Percentiles rank a stretch among this genome's conserved stretches.
phyloP scores from a whole-genome alignment of 2,329 filamentous ascomycete species.

The Scedosporium boydii region DNA sequence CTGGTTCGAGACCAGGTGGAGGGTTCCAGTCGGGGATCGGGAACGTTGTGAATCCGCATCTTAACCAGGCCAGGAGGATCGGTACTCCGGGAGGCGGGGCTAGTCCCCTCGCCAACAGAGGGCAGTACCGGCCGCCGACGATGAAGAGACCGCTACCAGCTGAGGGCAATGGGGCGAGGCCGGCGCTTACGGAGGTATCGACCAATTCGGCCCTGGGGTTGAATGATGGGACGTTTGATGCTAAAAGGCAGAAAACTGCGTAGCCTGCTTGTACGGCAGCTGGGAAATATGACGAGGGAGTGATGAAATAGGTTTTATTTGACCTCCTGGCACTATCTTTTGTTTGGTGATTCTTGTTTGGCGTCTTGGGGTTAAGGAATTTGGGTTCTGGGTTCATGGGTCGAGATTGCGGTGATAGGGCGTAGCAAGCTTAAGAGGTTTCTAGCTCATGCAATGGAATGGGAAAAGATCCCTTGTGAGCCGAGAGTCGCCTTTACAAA shows the following conservation, averaged over 20 bases:
- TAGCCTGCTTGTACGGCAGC: conserved; percentile 13
- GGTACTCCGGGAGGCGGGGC: conserved; percentile 43
- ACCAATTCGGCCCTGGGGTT: conserved; percentile 26
- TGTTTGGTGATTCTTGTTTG: not conserved
- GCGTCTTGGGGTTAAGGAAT: not conserved
- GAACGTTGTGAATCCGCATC: conserved; percentile 40
- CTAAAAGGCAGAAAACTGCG: conserved; percentile 42
- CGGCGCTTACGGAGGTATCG: conserved; percentile 41
- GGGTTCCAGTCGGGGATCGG: conserved; percentile 22
- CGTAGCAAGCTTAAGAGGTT: no score
- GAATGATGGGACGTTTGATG: conserved; percentile 26
- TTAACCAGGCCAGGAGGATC: conserved; percentile 47
- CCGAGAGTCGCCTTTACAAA: not conserved
- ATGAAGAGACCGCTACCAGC: conserved; percentile 40
- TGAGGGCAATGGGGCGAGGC: conserved; percentile 22
- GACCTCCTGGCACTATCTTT: not conserved
- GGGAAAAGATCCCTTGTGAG: not conserved
- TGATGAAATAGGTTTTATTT: not conserved
- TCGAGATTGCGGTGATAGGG: no score
- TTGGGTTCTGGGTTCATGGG: no score
- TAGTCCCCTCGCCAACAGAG: conserved; percentile 50
- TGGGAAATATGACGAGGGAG: not conserved
- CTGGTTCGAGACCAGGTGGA: conserved; percentile 18
- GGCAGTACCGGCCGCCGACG: conserved; percentile 49
- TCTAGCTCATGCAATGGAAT: not conserved